These are phyloP conservation scores for Davidsoniella eucalypti DNA, from an alignment of 2,329 filamentous ascomycete genomes.

Conservation along the genomic window DNA sequence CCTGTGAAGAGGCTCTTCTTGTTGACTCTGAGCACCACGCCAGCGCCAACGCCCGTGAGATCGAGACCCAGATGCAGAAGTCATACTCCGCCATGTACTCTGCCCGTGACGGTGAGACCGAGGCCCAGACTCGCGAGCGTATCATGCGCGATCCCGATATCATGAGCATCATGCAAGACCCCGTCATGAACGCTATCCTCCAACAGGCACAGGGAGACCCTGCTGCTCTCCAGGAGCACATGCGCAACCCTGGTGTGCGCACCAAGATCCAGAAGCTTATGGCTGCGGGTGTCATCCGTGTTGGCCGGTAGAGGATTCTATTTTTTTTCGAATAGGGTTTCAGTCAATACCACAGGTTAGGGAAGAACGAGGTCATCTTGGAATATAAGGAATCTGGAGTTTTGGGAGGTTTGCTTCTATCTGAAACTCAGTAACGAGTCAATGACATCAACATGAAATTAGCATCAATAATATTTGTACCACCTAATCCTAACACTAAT, in stretches of 20 bases:
- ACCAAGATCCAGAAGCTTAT: conserved; percentile 90
- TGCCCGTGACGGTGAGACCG: conserved; percentile 81
- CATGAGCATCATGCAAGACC: conserved; percentile 81
- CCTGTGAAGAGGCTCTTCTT: conserved; percentile 62
- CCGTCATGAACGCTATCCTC: conserved; percentile 92
- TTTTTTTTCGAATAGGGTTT: neutral
- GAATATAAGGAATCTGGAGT: conserved; percentile 2
- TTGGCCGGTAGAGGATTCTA: conserved; percentile 33
- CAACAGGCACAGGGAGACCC: conserved; percentile 93
- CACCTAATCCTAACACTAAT: too few species aligned
- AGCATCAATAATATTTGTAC: neutral
- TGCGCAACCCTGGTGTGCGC: conserved; percentile 76
- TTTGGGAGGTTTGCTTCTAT: conserved; percentile 1
- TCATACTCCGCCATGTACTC: conserved; percentile 79
- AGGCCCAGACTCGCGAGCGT: conserved; percentile 86
- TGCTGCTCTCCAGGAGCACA: conserved; percentile 85
- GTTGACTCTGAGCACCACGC: conserved; percentile 54
- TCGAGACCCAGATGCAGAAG: conserved; percentile 88
- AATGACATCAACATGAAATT: conserved; percentile 4
- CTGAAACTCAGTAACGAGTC: conserved; percentile 2
- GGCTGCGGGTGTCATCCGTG: conserved; percentile 77
- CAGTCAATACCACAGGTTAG: conserved; percentile 1
- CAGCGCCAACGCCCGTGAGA: conserved; percentile 74
- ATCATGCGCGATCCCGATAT: conserved; percentile 90
- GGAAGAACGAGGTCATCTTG: neutral